Conservation (phyloP, 179 eudicot species). For the Heliamphora pulchella region DNA sequence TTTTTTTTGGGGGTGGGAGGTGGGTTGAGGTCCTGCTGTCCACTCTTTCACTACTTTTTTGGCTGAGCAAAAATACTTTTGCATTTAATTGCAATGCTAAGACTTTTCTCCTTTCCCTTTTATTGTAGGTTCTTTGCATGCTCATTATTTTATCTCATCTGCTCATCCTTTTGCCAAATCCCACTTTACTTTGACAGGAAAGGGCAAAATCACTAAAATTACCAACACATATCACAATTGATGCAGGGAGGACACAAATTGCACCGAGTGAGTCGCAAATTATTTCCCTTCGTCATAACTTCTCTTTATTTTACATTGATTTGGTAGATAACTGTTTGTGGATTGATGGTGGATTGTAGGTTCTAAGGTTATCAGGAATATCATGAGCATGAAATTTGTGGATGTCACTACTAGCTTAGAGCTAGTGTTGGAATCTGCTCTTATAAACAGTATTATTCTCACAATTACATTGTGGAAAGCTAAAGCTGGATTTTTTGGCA, state of each 20-base stretch:
- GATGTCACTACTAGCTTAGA: not conserved
- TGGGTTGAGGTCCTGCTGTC: not conserved
- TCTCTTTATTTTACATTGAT: not conserved
- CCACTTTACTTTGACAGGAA: conserved; percentile 40
- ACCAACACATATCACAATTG: conserved; percentile 79
- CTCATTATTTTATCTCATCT: not conserved
- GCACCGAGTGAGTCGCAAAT: conserved; percentile 74
- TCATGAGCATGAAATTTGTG: not conserved
- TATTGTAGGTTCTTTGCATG: not conserved
- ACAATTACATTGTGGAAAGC: not conserved
- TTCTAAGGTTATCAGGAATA: not conserved
- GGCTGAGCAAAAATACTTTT: not conserved
- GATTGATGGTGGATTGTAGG: not conserved
- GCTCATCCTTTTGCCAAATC: conserved; percentile 2
- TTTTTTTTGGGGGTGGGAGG: not conserved
- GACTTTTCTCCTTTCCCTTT: not conserved
- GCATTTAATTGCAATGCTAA: not conserved
- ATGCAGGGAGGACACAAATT: conserved; percentile 98
- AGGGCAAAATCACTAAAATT: conserved; percentile 75
- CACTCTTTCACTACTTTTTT: not conserved
- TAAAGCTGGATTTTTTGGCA: not conserved
- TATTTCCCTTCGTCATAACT: not conserved
- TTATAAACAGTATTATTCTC: not conserved
- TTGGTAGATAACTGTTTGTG: conserved; percentile 6
- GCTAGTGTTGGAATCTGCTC: too few species aligned